Evolutionary conservation across 371 early-diverging fungal genomes (phyloP), one percentile per base, ranked within the genome.

Genomic region (Saksenaea vasiformis): DNA sequence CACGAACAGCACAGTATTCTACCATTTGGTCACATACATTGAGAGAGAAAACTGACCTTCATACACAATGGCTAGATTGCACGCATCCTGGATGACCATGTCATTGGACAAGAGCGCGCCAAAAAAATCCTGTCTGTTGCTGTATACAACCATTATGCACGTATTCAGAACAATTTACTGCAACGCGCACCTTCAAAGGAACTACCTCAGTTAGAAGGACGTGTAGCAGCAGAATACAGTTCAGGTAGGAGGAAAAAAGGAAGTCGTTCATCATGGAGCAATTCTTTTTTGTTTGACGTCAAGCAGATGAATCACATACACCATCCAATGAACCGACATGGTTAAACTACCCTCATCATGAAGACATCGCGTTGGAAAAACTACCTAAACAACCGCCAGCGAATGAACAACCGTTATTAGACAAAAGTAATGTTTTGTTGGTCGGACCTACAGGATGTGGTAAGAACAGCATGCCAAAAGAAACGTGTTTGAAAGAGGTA

Each of bases 361-460:
- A 47, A 47, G 51, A 47, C 22, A 47, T 9, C 3, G 22, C 22
- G 5, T 22, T 47, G 11, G 51, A 47, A 22, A 47, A 47, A 22
- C 10, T 10, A 5, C 51, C 51, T 10, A 22, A 17, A 22, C 17
- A 10, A 22, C 24, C 31, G 31, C 31, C 31, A 31, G 31, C 5
- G 9, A n/a, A 22, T 2, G 51, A 66, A 54, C 68, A 7, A n/a
- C 79, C 90, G 0, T 73, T 87, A 51, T 83, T 91, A 57, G 96
- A 95, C 47, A 95, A 95, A 72, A 94, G 95, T 78, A 95, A 95
- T 60, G 91, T 95, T 1, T 75, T 95, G 10, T 64, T 95, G 58
- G 67, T 95, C 11, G 96, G 96, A 2, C 96, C 96, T 0, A 91
- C 93, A 1, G 94, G 94, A 1, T 93, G 93, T 17, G 93, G 87